Evolutionary conservation across 352 stramenopile genomes (phyloP), one percentile per base, ranked within the genome.

Genomic region (Globisporangium alternatum): DNA sequence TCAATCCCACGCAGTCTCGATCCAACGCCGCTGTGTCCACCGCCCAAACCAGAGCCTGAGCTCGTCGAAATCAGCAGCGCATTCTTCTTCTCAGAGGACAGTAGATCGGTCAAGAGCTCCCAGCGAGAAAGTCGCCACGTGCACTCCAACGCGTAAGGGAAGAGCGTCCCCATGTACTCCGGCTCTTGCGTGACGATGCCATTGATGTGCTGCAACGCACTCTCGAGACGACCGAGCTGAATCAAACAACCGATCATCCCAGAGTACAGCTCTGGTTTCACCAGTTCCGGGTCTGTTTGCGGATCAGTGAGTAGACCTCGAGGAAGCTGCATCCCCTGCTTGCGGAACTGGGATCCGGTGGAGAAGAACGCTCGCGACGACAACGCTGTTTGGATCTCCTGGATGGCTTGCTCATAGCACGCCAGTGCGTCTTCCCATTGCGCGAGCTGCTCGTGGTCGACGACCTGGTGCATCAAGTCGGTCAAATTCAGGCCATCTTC

Each of bases 231-330:
- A 19, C 88, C 88, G 2, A 96, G 71, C 64, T 95, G 85, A 33
- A 94, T 93, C n/a, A 95, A 61, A 51, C 88, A 95, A 10, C 82
- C 68, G 53, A 96, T 84, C 67, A 95, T 90, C 33, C 88, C 88
- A 6, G 77, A 83, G 67, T 95, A 96, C 31, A 96, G 60, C 17
- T 87, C 71, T 12, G 83, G 83, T 54, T 91, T 93, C 25, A 91
- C 71, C 31, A 67, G 59, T 51, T 86, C 71, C 17, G 83, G 78
- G 60, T 91, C 77, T 39, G 66, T 56, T 13, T 80, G 66, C 31
- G 57, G 71, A 56, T 86, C 76, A 2, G 63, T 56, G 28, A 68
- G 55, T 19, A 68, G 31, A 13, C 63, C 63, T 33, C 63, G 56
- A 37, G 63, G 63, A n/a, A 68, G 56, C 25, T 60, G 37, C 53